Evolutionary conservation across 441 rosid species (phyloP), one percentile per base, ranked within the genome.

Genomic region (Macaranga tanarius): DNA sequence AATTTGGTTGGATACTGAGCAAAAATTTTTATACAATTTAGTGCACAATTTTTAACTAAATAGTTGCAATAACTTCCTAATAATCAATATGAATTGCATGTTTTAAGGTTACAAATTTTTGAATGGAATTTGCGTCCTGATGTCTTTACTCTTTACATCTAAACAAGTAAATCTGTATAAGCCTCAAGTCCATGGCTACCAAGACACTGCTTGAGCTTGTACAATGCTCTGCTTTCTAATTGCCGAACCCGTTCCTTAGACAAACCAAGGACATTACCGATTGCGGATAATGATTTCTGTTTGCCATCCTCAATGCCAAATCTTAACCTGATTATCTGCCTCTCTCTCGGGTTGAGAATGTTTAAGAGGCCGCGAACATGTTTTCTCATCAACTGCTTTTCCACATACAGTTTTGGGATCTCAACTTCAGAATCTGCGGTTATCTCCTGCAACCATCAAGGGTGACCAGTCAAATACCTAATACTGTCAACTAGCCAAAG

Each of bases 231-330:
- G 85, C 80, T 85, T 84, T 92, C 97, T 75, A 95, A 76, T 67
- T 91, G 93, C 62, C 99, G 75, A 47, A 90, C 93, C 73, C 96
- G 80, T 79, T 95, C 97, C 84, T 85, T 89, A 0, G 93, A 82
- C 73, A 95, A 75, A 38, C 96, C 95, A 63, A 82, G 82, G 28
- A 84, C 74, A 45, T 77, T 76, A 20, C 98, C 98, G 0, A 92
- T 83, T 76, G 88, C 97, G 3, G 90, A 83, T 52, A 92, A 80
- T 1, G 97, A 87, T 73, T 82, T 83, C 73, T 75, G 86, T 45
- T 83, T 85, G 0, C 90, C 91, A 1, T 81, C 97, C 62, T 84
- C 92, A 19, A 95, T 85, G 65, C 98, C 98, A 71, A 72, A 95
- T 62, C 98, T 84, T 63, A 92, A 84, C 84, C 69, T 83, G 67